Base-by-base conservation (phyloP, 2,329 filamentous ascomycete genomes). In the Westerdykella ornata region DNA sequence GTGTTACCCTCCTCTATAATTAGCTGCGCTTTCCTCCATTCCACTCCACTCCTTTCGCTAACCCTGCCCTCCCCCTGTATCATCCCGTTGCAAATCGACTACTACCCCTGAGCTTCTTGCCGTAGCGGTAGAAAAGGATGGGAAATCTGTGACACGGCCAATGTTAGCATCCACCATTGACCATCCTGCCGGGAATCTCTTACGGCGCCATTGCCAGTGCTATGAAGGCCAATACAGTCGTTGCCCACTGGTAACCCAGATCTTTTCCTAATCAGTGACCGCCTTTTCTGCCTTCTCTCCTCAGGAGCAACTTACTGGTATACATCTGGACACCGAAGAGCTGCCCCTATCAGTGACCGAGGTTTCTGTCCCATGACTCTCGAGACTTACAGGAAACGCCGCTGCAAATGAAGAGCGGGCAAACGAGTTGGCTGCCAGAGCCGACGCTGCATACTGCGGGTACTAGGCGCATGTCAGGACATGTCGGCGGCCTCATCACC, bases 241-340 rank as follows among this genome's bases (percentile, higher is more conserved):
- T 68, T 39, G 72, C 72, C 72, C 72, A 74, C 48, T 73, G 71
- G 53, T 72, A 72, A 35, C 72, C 71, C 42, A 74, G 46, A 63
- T 59, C 59, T 56, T 51, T 52, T 52, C 56, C 54, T 46, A 37
- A 59, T 66, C 56, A 70, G 67, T 70, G 63, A 71, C 69, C 68
- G 68, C 67, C 57, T 65, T 63, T 69, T 67, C 60, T 47, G 42
- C 4, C 38, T 38, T 45, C 46, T 39, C 48, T 28, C 45, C 39
- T 22, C 53, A 51, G 49, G 40, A 46, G 44, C 65, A 22, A 70
- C 70, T 65, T 59, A 73, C 71, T 65, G 53, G 72, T 60, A 61
- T 70, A 74, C 69, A 74, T 71, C 53, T 74, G 72, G n/a, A 72
- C 65, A 41, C 72, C 70, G 51, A 71, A 71, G 29, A 70, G 56